Evolutionary conservation across 2,329 filamentous ascomycete species (phyloP).

Genomic region (Aurifilum marmelostoma): DNA sequence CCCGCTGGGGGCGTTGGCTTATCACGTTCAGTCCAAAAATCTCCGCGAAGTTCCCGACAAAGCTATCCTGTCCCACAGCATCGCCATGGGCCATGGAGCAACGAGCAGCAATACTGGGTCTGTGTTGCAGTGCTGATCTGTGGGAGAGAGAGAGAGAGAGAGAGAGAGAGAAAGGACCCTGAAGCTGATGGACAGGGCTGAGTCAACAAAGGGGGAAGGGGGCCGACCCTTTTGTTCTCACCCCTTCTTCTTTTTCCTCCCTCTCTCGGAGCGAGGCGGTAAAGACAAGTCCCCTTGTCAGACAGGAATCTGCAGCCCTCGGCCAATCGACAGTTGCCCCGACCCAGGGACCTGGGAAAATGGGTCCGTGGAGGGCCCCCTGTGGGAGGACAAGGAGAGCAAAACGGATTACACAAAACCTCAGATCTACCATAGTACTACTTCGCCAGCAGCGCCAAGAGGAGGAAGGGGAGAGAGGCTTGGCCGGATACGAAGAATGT

Average conservation of each 20-base stretch:
- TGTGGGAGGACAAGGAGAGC: not conserved
- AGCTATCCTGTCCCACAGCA: not conserved
- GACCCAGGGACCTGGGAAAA: not conserved
- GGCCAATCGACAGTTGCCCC: not conserved
- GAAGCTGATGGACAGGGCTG: not conserved
- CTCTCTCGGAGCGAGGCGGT: not conserved
- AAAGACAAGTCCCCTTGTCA: not conserved
- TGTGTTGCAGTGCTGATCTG: not conserved
- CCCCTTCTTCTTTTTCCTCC: not conserved
- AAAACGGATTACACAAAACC: not conserved
- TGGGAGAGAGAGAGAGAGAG: not conserved
- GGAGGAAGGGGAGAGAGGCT: not conserved
- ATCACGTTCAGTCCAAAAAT: not conserved
- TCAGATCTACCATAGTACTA: too few species aligned
- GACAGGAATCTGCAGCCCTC: constrained; percentile 1
- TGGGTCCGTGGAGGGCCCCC: not conserved
- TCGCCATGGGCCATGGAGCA: not conserved
- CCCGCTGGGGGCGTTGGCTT: not conserved
- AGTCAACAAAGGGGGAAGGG: not conserved
- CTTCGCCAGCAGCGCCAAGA: constrained; percentile 1
- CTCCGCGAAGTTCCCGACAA: not conserved
- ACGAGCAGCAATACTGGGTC: not conserved
- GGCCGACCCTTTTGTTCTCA: not conserved
- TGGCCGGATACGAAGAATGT: constrained; percentile 2
- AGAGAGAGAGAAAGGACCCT: not conserved